Evolutionary conservation across 2,329 filamentous ascomycete genomes (phyloP), one percentile per base, ranked within the genome.

Genomic region (Diaporthe helianthi): DNA sequence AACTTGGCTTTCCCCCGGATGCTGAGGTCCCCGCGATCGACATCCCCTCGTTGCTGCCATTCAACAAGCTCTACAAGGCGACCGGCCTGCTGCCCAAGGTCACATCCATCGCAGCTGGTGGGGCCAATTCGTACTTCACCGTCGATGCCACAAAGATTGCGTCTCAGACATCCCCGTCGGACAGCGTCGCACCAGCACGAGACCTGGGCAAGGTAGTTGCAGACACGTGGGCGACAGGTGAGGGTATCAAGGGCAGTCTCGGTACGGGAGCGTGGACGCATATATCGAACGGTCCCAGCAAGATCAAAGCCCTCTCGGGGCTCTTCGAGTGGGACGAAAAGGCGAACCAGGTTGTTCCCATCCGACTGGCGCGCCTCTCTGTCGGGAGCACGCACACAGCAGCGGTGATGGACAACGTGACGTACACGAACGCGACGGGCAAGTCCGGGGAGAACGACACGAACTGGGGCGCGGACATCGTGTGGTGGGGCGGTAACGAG

Each of bases 401-500:
- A 0, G 95, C 93, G 1, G 86, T 96, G 12, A 90, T 98, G 89
- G 87, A 90, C 76, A 98, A 98, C 77, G 87, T 92, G 36, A 92
- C 92, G 1, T 85, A 89, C 65, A 85, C 94, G 7, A 81, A 84
- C 19, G 85, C 90, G 1, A 82, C 85, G 2, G 78, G 75, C 71
- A 80, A 77, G 66, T 83, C 75, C 19, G 85, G 86, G 1, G 82
- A 87, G 49, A 91, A 92, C 73, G 92, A 94, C 75, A 93, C 90
- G 1, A 94, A 96, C 77, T 97, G 90, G 88, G 96, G 96, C 60
- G 89, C 92, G 5, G 96, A 98, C 78, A 90, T 94, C 36, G 79
- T 98, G 1, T 97, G 93, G 84, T 99, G 94, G 93, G 96, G 96
- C 71, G 93, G 93, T 65, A 99, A 98, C 76, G 94, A 98, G 81